Conservation (phyloP, 2,329 filamentous ascomycete genomes). For the Incumbomyces delicatus region DNA sequence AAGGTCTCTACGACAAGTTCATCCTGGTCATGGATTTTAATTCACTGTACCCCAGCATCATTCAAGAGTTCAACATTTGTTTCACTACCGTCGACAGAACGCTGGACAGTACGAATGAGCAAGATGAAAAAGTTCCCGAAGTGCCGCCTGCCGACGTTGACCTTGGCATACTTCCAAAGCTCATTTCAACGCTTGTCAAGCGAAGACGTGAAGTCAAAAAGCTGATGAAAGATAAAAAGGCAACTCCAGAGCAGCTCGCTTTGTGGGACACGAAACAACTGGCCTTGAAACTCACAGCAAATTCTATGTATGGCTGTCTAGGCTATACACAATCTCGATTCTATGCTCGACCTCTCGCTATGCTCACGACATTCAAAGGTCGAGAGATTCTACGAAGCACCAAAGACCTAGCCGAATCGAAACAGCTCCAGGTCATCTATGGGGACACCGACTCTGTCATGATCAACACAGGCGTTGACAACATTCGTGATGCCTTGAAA, state of each 20-base stretch:
- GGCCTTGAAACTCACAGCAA: conserved; percentile 92
- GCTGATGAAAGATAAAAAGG: conserved; percentile 88
- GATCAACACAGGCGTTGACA: conserved; percentile 98
- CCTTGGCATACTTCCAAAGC: conserved; percentile 75
- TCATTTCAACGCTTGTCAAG: conserved; percentile 85
- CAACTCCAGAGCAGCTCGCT: conserved; percentile 74
- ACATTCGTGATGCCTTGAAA: conserved; percentile 77
- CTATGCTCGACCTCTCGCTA: conserved; percentile 86
- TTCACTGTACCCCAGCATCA: conserved; percentile 95
- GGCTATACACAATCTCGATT: conserved; percentile 96
- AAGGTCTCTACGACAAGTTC: conserved; percentile 95
- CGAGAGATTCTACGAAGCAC: conserved; percentile 94
- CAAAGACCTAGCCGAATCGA: conserved; percentile 88
- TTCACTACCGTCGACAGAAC: conserved; percentile 90
- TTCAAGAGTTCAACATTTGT: conserved; percentile 98
- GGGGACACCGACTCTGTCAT: conserved; percentile 99
- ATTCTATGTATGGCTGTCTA: conserved; percentile 98
- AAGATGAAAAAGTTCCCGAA: conserved; percentile 81
- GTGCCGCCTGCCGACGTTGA: conserved; percentile 64
- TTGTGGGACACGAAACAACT: conserved; percentile 98
- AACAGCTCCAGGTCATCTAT: conserved; percentile 89
- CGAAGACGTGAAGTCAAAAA: conserved; percentile 87
- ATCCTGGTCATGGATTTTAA: conserved; percentile 99
- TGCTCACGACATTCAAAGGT: conserved; percentile 93
- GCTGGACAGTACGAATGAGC: conserved; percentile 49